Conservation (phyloP, 805 yeast species). For the Hanseniaspora guilliermondii region DNA sequence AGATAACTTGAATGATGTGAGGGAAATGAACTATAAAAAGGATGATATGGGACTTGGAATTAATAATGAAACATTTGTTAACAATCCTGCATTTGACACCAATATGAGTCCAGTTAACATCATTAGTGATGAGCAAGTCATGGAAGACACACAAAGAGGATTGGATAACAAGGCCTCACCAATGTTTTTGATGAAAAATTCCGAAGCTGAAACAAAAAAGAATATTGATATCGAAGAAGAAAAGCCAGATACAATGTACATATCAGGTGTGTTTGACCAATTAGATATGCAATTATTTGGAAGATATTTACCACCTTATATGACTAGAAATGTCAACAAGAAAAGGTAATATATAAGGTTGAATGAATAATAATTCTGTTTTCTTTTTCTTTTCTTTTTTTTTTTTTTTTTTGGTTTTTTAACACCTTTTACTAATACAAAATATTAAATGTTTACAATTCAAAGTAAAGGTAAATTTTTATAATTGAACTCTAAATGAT, state of each 20-base stretch:
- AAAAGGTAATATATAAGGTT: not conserved
- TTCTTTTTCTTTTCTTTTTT: too few relatives aligned
- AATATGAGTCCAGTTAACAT: slow-evolving; percentile 8
- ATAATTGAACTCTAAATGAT: too few relatives aligned
- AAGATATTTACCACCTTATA: slow-evolving; percentile 68
- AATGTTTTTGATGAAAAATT: not conserved
- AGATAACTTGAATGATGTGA: not conserved
- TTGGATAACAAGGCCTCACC: not conserved
- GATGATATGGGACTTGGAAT: not conserved
- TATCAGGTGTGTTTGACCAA: slow-evolving; percentile 77
- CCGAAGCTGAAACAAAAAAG: not conserved
- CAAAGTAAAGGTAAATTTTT: too few relatives aligned
- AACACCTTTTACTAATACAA: too few relatives aligned
- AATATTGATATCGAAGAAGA: not conserved
- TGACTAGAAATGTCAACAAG: slow-evolving; percentile 29
- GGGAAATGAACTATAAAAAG: not conserved
- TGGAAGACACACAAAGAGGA: not conserved
- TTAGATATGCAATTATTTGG: slow-evolving; percentile 80
- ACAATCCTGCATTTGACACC: slow-evolving; percentile 11
- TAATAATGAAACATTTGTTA: not conserved
- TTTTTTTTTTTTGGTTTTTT: too few relatives aligned
- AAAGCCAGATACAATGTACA: slow-evolving; percentile 30
- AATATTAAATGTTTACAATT: too few relatives aligned
- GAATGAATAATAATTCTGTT: too few relatives aligned
- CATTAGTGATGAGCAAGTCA: slow-evolving; percentile 2